Conservation (phyloP, 345 rosid genomes). For the Salix suchowensis region DNA sequence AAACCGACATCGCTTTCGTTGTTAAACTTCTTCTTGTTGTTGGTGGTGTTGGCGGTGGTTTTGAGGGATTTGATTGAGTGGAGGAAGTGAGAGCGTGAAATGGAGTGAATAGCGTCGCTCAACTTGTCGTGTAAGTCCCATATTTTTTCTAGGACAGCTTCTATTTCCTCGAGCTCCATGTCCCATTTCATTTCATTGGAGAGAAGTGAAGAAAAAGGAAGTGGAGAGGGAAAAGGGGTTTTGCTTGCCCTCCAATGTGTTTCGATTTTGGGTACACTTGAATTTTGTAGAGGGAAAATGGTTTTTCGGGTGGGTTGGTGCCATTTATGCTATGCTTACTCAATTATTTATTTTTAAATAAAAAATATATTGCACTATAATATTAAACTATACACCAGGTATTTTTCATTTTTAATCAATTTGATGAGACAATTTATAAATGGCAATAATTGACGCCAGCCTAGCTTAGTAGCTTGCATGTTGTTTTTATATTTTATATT, state of each 20-base stretch:
- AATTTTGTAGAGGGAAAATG: neutral
- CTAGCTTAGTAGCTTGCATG: too few species aligned
- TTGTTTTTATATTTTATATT: too few species aligned
- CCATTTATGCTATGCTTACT: too few species aligned
- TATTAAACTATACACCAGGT: too few species aligned
- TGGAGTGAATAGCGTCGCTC: conserved; percentile 88
- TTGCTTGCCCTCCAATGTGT: neutral
- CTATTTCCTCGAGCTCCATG: conserved; percentile 90
- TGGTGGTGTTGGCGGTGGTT: conserved; percentile 30
- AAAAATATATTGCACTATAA: too few species aligned
- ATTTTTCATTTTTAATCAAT: too few species aligned
- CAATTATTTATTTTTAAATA: too few species aligned
- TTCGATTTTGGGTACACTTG: neutral
- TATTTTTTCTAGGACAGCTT: conserved; percentile 79
- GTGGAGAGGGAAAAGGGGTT: neutral
- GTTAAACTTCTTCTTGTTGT: conserved; percentile 33
- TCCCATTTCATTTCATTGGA: conserved; percentile 47
- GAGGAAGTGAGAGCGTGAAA: conserved; percentile 76
- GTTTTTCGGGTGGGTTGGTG: too few species aligned
- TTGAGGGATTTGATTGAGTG: conserved; percentile 44
- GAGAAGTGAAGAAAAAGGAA: neutral
- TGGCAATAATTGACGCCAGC: too few species aligned
- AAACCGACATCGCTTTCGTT: conserved; percentile 29
- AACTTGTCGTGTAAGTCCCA: conserved; percentile 97
- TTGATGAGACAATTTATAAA: too few species aligned